phyloP scores from a whole-genome alignment of 169 alveolate species.

The Plasmodium fragile region DNA sequence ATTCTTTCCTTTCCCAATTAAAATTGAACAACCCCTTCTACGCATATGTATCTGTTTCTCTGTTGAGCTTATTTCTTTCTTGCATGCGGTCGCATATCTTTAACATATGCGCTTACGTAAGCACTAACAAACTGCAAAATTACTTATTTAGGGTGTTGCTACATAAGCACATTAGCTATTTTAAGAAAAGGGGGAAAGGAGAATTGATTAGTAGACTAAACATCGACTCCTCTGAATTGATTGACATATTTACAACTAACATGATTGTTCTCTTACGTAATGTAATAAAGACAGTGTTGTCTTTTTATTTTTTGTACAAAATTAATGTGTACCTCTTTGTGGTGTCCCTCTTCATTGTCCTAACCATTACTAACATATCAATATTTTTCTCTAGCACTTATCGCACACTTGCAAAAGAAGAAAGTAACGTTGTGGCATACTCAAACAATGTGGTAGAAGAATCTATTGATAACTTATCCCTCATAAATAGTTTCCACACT shows the following conservation, averaged over 20 bases:
- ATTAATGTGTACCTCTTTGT: constrained; percentile 45
- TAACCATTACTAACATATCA: constrained; percentile 47
- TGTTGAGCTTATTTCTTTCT: constrained; percentile 40
- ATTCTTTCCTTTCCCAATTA: not conserved
- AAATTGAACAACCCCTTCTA: constrained; percentile 33
- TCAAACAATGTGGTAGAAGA: constrained; percentile 59
- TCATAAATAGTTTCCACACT: constrained; percentile 43
- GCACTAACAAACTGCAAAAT: constrained; percentile 54
- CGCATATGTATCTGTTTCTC: constrained; percentile 30
- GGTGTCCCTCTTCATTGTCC: constrained; percentile 46
- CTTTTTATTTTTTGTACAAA: constrained; percentile 67
- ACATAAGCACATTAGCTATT: constrained; percentile 32
- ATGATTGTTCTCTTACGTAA: constrained; percentile 47
- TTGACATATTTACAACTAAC: constrained; percentile 67
- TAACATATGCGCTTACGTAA: constrained; percentile 63
- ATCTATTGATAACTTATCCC: constrained; percentile 27
- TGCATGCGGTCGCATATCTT: constrained; percentile 47
- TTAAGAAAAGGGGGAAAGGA: constrained; percentile 61
- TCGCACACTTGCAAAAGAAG: constrained; percentile 68
- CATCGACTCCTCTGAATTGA: constrained; percentile 56
- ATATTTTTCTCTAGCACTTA: constrained; percentile 48
- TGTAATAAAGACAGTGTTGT: constrained; percentile 43
- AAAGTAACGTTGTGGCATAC: constrained; percentile 37
- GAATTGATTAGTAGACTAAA: constrained; percentile 66
- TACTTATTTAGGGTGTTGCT: constrained; percentile 42